Percentiles rank a stretch among this genome's conserved stretches.
These are phyloP conservation scores for Sphenostylis stenocarpa DNA, from an alignment of 306 rosid genomes.

Conservation along the genomic window DNA sequence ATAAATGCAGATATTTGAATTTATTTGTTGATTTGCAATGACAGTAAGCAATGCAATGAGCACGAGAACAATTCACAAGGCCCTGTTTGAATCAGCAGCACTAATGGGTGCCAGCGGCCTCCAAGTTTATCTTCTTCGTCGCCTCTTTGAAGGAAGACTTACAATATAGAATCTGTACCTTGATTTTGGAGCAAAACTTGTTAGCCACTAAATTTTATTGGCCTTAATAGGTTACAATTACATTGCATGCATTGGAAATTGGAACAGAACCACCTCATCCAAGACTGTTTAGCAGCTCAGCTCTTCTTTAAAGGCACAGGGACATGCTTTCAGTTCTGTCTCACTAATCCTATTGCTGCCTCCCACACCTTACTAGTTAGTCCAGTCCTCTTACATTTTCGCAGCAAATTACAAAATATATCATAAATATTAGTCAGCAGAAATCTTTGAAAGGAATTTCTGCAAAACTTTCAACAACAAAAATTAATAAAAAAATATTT, in stretches of 20 bases:
- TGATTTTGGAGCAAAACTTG: slow-evolving; percentile 2
- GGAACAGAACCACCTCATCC: neutral
- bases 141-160: slow-evolving; percentile 61
- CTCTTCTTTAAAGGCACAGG: slow-evolving; percentile 7
- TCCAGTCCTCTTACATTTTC: neutral
- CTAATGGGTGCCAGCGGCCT: slow-evolving; percentile 60
- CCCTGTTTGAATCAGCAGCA: slow-evolving; percentile 61
- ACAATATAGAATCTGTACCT: slow-evolving; percentile 29
- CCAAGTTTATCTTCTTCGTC: slow-evolving; percentile 68
- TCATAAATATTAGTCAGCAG: neutral
- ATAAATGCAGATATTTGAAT: neutral
- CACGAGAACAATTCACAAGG: slow-evolving; percentile 64
- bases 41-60: slow-evolving; percentile 63
- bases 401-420: neutral
- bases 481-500: neutral
- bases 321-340: neutral
- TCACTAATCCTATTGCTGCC: neutral
- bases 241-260: neutral
- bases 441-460: neutral
- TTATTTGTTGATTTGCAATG: neutral
- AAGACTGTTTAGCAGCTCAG: neutral
- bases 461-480: neutral
- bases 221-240: neutral
- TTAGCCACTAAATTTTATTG: neutral
- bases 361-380: neutral